Conservation (phyloP, 495 filamentous ascomycete species). For the Stereocaulon alpinum region DNA sequence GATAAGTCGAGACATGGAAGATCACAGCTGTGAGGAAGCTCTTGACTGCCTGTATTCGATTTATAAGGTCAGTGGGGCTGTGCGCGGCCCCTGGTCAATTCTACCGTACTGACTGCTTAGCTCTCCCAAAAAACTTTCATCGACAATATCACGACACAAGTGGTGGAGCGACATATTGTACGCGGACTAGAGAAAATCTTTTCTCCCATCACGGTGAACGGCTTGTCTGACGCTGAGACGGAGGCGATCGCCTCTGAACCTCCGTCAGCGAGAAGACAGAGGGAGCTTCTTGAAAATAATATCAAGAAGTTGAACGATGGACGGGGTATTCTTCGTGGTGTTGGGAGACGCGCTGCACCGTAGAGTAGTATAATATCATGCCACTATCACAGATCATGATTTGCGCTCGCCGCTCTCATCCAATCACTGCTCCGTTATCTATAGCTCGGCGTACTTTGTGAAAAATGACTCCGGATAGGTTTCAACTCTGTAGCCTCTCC, state of each 20-base stretch:
- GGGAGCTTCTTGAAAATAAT: slow-evolving; percentile 23
- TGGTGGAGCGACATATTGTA: slow-evolving; percentile 30
- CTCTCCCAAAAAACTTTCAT: slow-evolving; percentile 24
- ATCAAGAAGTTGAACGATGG: slow-evolving; percentile 25
- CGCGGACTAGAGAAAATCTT: slow-evolving; percentile 26
- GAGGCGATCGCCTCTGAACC: slow-evolving; percentile 25
- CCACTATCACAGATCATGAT: background rate
- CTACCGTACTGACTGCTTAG: background rate
- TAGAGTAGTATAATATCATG: background rate
- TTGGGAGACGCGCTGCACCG: slow-evolving; percentile 14
- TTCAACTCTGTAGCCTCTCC: too few relatives aligned
- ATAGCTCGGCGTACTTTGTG: too few relatives aligned
- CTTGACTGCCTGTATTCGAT: slow-evolving; percentile 28
- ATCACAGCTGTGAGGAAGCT: slow-evolving; percentile 26
- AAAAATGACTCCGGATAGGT: too few relatives aligned
- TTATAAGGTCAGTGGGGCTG: slow-evolving; percentile 25
- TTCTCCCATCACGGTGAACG: slow-evolving; percentile 30
- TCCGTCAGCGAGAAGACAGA: slow-evolving; percentile 13
- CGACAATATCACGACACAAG: slow-evolving; percentile 28
- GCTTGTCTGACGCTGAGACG: slow-evolving; percentile 15
- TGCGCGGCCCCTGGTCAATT: background rate
- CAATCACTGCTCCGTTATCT: too few relatives aligned
- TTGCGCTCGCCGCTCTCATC: background rate
- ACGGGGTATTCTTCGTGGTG: slow-evolving; percentile 8
- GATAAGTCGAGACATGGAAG: slow-evolving; percentile 26